phyloP scores from a whole-genome alignment of 805 yeast species.

The Candida arabinofermentans region DNA sequence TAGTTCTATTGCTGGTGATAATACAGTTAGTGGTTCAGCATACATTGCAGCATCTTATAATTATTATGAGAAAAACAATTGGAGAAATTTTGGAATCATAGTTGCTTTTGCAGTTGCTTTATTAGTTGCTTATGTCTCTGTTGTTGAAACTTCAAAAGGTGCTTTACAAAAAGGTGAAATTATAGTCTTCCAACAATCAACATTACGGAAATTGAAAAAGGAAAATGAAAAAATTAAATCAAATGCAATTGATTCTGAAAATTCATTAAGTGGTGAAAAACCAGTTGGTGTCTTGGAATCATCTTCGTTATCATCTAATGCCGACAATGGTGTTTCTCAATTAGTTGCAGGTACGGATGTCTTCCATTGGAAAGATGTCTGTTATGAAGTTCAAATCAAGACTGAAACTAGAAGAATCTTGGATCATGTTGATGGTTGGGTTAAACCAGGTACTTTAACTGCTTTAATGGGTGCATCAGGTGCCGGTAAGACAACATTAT shows the following conservation, averaged over 20 bases:
- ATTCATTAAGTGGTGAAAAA: constrained; percentile 21
- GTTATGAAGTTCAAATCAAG: constrained; percentile 65
- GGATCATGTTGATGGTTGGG: constrained; percentile 74
- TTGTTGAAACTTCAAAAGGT: constrained; percentile 56
- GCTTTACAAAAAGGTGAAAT: constrained; percentile 72
- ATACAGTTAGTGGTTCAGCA: constrained; percentile 52
- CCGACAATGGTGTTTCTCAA: constrained; percentile 29
- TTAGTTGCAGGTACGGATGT: constrained; percentile 40
- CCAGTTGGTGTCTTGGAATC: constrained; percentile 25
- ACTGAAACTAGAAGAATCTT: constrained; percentile 57
- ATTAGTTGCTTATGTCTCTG: constrained; percentile 45
- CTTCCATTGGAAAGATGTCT: constrained; percentile 75
- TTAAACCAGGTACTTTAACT: constrained; percentile 76
- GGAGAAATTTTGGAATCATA: constrained; percentile 79
- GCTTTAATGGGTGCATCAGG: constrained; percentile 70
- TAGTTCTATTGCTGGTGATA: constrained; percentile 56
- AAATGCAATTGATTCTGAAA: no score
- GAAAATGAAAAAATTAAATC: no score
- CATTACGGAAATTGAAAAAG: no score
- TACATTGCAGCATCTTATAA: constrained; percentile 47
- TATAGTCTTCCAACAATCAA: constrained; percentile 50
- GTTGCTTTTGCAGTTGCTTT: constrained; percentile 54
- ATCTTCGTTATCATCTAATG: constrained; percentile 12
- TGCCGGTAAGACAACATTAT: constrained; percentile 57
- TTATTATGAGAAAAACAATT: constrained; percentile 54